These are phyloP conservation scores for Cladosporium oxysporum DNA, from an alignment of 2,329 filamentous ascomycete species.

Conservation along the genomic window DNA sequence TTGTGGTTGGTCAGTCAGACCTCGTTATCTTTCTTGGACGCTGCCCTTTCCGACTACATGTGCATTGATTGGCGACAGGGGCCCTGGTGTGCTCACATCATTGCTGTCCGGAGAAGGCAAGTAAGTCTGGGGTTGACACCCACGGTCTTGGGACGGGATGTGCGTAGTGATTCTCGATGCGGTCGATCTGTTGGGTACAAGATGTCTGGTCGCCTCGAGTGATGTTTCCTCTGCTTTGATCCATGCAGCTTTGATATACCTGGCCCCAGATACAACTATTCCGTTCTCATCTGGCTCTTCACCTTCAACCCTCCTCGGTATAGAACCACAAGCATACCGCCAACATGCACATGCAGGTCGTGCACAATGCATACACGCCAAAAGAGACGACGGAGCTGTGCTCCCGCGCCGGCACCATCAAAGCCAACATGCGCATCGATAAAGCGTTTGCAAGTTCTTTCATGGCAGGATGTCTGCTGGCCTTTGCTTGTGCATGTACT, in stretches of 20 bases:
- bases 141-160: constrained; percentile 3
- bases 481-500: constrained; percentile 52
- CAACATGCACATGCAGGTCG: constrained; percentile 17
- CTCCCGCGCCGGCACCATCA: constrained; percentile 51
- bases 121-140: background rate
- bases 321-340: too few relatives aligned
- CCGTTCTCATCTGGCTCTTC: background rate
- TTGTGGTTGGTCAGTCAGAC: constrained; percentile 15
- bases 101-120: constrained; percentile 1
- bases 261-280: background rate
- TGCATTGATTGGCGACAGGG: background rate
- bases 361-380: constrained; percentile 20
- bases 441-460: constrained; percentile 56
- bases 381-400: constrained; percentile 52
- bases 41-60: background rate
- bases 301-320: background rate
- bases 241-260: background rate
- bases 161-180: constrained; percentile 2
- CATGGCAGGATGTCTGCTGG: constrained; percentile 54
- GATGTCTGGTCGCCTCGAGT: background rate
- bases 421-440: constrained; percentile 55
- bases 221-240: background rate
- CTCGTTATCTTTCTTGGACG: constrained; percentile 7
- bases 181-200: background rate
- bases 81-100: background rate